A percentile compares a stretch with the other conserved stretches of the same genome.
These are phyloP conservation scores for Calonectria pauciramosa DNA, from an alignment of 2,329 filamentous ascomycete genomes.

Conservation along the genomic window DNA sequence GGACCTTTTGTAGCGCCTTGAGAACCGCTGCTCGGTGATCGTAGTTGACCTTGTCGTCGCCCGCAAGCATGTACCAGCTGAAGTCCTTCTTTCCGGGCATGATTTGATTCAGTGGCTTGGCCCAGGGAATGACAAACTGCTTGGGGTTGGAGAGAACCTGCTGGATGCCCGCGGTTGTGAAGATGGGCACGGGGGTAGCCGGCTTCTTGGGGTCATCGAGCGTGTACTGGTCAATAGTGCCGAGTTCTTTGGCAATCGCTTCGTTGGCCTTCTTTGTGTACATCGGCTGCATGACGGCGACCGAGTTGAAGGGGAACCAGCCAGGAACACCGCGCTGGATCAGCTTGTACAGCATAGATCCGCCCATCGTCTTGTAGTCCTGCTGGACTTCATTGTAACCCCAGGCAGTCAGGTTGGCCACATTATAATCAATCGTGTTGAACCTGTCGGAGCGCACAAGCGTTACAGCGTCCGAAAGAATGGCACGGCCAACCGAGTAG, in stretches of 20 bases:
- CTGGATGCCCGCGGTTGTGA: conserved; percentile 46
- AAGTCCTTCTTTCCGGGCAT: conserved; percentile 54
- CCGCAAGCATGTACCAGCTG: conserved; percentile 56
- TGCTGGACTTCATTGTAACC: conserved; percentile 53
- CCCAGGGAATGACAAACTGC: conserved; percentile 53
- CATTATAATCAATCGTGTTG: conserved; percentile 65
- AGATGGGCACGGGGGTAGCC: conserved; percentile 45
- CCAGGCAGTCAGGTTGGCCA: conserved; percentile 58
- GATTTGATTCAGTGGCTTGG: conserved; percentile 46
- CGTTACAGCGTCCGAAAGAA: conserved; percentile 71
- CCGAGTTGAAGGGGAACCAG: conserved; percentile 59
- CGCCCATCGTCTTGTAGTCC: conserved; percentile 53
- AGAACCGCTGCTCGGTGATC: conserved; percentile 48
- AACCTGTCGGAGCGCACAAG: conserved; percentile 72
- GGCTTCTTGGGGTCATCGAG: conserved; percentile 54
- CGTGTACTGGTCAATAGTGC: conserved; percentile 48
- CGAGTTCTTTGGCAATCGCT: conserved; percentile 54
- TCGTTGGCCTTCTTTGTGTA: conserved; percentile 59
- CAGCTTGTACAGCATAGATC: conserved; percentile 61
- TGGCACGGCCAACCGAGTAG: conserved; percentile 67
- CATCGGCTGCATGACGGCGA: conserved; percentile 61
- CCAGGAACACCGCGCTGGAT: conserved; percentile 60
- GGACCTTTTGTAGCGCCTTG: conserved; percentile 52
- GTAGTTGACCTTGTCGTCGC: conserved; percentile 49
- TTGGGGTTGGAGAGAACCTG: conserved; percentile 49